A percentile compares a stretch with the other conserved stretches of the same genome.
Evolutionary conservation across 1,284 basidiomycete species (phyloP).

Genomic region (Anthracocystis setariae): DNA sequence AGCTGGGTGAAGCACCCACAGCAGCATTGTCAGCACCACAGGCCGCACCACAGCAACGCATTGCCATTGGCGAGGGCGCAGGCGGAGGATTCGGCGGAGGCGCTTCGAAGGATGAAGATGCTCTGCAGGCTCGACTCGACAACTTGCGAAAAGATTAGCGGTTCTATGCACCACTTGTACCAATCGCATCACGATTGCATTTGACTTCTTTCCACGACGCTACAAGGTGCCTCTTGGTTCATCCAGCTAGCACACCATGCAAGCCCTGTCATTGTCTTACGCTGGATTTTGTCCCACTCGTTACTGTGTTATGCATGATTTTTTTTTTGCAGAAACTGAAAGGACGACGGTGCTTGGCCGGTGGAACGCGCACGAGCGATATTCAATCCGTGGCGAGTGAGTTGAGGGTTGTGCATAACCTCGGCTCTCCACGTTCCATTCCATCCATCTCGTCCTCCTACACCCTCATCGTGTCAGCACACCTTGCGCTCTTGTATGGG

Average conservation of each 20-base stretch:
- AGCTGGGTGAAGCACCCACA: conserved; percentile 62
- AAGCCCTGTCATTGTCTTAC: too few relatives aligned
- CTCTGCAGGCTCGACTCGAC: conserved; percentile 64
- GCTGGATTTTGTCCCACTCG: not conserved
- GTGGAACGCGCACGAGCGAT: not conserved
- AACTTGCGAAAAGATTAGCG: conserved; percentile 56
- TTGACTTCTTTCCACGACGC: too few relatives aligned
- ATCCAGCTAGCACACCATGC: too few relatives aligned
- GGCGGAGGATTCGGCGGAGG: conserved; percentile 28
- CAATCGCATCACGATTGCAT: not conserved
- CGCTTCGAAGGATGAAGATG: conserved; percentile 60
- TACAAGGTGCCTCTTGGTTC: too few relatives aligned
- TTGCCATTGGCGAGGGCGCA: conserved; percentile 63
- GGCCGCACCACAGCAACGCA: conserved; percentile 45
- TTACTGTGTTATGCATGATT: not conserved
- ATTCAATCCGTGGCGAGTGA: not conserved
- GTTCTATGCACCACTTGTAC: conserved; percentile 2
- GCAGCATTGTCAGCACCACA: conserved; percentile 48
- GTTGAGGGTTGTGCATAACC: not conserved
- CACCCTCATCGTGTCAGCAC: not conserved
- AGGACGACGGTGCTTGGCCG: too few relatives aligned
- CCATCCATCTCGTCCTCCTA: not conserved
- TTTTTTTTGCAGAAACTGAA: too few relatives aligned
- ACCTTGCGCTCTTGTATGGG: not conserved
- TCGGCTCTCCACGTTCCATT: not conserved